Evolutionary conservation across 23 red algal species (phyloP).

Genomic region (Pyropia haitanensis): DNA sequence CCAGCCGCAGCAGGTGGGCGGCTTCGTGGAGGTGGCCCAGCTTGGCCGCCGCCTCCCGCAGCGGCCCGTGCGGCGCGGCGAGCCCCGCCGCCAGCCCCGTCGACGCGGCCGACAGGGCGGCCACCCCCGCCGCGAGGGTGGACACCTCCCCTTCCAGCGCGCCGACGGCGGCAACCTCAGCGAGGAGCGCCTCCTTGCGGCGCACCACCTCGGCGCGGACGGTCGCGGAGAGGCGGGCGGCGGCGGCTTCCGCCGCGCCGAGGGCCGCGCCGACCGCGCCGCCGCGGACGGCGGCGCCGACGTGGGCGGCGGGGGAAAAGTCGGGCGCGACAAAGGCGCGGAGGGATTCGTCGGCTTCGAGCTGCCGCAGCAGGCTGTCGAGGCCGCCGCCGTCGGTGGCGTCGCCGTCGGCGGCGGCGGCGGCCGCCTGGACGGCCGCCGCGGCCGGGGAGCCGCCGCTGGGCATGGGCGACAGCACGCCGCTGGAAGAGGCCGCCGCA

Average conservation of each 20-base stretch:
- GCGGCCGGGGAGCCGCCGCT: too few species aligned
- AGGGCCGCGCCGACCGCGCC: slow-evolving; percentile 38
- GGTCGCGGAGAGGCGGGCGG: slow-evolving; percentile 31
- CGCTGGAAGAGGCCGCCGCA: too few species aligned
- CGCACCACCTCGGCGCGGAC: slow-evolving; percentile 68
- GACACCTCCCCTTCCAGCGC: slow-evolving; percentile 57
- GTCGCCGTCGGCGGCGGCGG: not conserved
- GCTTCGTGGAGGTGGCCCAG: slow-evolving; percentile 34
- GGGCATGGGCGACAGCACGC: too few species aligned
- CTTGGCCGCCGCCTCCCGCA: slow-evolving; percentile 24
- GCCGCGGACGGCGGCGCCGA: slow-evolving; percentile 31
- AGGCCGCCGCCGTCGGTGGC: not conserved
- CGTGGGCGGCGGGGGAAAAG: slow-evolving; percentile 42
- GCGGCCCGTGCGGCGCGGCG: slow-evolving; percentile 30
- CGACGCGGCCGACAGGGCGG: slow-evolving; percentile 26
- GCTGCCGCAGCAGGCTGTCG: not conserved
- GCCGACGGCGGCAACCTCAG: slow-evolving; percentile 55
- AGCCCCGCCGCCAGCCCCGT: slow-evolving; percentile 29
- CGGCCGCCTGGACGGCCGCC: too few species aligned
- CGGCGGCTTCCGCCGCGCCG: slow-evolving; percentile 38
- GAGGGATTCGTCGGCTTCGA: slow-evolving; percentile 24
- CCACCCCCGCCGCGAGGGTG: slow-evolving; percentile 42
- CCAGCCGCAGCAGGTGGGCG: slow-evolving; percentile 28
- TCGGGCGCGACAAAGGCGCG: slow-evolving; percentile 19
- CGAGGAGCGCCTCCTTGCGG: slow-evolving; percentile 62